Evolutionary conservation across 2,329 filamentous ascomycete species (phyloP), one percentile per base, ranked within the genome.

Genomic region (Ceratocystis variospora): DNA sequence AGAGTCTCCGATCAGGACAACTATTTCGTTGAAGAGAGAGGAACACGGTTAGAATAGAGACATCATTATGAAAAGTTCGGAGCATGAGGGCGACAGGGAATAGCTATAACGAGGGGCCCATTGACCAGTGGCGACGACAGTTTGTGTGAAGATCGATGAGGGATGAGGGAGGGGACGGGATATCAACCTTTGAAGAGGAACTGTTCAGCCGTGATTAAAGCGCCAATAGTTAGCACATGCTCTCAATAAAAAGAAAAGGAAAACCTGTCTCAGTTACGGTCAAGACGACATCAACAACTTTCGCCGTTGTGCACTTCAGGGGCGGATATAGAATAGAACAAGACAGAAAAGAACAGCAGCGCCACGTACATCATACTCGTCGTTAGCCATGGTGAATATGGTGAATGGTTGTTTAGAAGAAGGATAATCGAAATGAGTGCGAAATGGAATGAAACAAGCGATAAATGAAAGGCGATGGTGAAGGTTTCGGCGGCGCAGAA

Each of bases 1-100:
- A 72, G 92, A 96, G 81, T 99, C 94, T 85, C 94, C 94, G 77
- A 99, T 99, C 78, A 99, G 83, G 76, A 99, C 94, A 76, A 97
- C 93, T 96, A 75, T 63, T 19, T 25, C 33, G 33, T 17, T 44
- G 45, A 28, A 19, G 70, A n/a, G 31, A 68, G 67, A 70, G 64
- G 61, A 67, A 2, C 48, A 25, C 22, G 15, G 73, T 77, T 71
- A 78, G 75, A 61, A 63, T 44, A 41, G 12, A 17, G 46, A 28
- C 22, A 55, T 66, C 61, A 37, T 57, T 4, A 68, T 59, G 61
- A 63, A 22, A 50, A 8, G 22, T 46, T 59, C n/a, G 46, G 48
- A 50, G 71, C 33, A 46, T 44, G 48, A 10, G 33, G 25, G 61
- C 48, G 68, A 64, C 63, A 65, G 59, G 57, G 61, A 28, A 64